phyloP scores from a whole-genome alignment of 352 stramenopile species.

The Plasmopara halstedii region DNA sequence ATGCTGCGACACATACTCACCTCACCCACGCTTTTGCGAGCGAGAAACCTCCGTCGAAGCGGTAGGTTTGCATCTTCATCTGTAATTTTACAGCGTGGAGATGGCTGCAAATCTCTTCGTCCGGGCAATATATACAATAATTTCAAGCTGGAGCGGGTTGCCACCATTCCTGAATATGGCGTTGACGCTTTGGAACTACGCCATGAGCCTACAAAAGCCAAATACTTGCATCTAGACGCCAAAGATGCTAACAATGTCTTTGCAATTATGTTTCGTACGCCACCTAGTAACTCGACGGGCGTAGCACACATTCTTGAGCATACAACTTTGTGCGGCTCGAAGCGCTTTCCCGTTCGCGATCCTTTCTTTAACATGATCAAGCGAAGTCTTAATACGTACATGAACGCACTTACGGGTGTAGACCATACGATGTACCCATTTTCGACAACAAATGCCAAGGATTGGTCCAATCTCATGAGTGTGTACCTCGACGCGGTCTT shows the following conservation, averaged over 20 bases:
- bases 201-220: conserved; percentile 61
- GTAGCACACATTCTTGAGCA: conserved; percentile 99
- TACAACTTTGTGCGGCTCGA: conserved; percentile 90
- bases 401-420: conserved; percentile 99
- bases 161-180: conserved; percentile 72
- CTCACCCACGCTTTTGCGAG: background rate
- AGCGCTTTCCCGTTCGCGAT: conserved; percentile 97
- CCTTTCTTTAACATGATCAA: conserved; percentile 99
- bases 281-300: conserved; percentile 93
- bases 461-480: conserved; percentile 96
- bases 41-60: background rate
- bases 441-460: conserved; percentile 93
- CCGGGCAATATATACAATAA: conserved; percentile 69
- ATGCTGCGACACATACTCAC: conserved; percentile 26
- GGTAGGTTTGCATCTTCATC: background rate
- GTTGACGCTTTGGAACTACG: conserved; percentile 72
- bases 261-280: conserved; percentile 96
- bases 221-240: conserved; percentile 79
- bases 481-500: conserved; percentile 98
- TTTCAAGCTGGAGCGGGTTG: conserved; percentile 54
- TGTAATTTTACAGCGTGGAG: conserved; percentile 23
- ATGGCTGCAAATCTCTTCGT: conserved; percentile 49
- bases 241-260: conserved; percentile 84
- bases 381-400: conserved; percentile 97
- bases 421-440: conserved; percentile 99